phyloP scores from a whole-genome alignment of 495 filamentous ascomycete species.

The Pyronema omphalodes region DNA sequence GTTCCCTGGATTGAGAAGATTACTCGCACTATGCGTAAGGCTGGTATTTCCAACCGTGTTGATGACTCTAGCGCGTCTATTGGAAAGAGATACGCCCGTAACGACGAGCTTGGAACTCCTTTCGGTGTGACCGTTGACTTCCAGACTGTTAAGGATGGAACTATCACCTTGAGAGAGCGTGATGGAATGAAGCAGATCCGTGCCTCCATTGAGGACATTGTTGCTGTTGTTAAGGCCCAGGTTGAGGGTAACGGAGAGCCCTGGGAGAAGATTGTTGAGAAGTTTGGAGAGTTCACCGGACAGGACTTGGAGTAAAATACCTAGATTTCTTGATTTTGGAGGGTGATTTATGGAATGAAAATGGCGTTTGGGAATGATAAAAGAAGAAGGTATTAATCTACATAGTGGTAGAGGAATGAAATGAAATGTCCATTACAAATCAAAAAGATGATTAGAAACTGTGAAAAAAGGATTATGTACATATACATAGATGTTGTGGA shows the following conservation, averaged over 20 bases:
- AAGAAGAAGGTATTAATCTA: too few species aligned
- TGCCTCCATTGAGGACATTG: slow-evolving; percentile 41
- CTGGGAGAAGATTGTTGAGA: slow-evolving; percentile 28
- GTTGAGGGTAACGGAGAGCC: slow-evolving; percentile 13
- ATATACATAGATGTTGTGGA: too few species aligned
- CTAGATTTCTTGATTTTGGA: too few species aligned
- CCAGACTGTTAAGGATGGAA: slow-evolving; percentile 51
- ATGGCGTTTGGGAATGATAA: too few species aligned
- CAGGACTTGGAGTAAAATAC: slow-evolving; percentile 41
- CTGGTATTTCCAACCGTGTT: slow-evolving; percentile 44
- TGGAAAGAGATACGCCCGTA: slow-evolving; percentile 54
- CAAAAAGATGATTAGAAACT: too few species aligned
- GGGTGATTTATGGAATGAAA: too few species aligned
- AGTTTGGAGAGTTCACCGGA: slow-evolving; percentile 47
- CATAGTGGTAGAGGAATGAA: too few species aligned
- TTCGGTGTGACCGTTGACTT: slow-evolving; percentile 58
- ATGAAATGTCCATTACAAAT: too few species aligned
- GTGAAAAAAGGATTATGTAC: too few species aligned
- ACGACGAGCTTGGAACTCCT: slow-evolving; percentile 56
- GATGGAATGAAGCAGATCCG: slow-evolving; percentile 57
- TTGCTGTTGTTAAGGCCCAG: slow-evolving; percentile 39
- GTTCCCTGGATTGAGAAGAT: slow-evolving; percentile 37
- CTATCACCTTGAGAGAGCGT: slow-evolving; percentile 53
- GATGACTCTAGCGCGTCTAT: slow-evolving; percentile 53
- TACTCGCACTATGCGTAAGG: slow-evolving; percentile 38